phyloP scores from a whole-genome alignment of 306 rosid genomes.

The Elaeagnus macrophylla region DNA sequence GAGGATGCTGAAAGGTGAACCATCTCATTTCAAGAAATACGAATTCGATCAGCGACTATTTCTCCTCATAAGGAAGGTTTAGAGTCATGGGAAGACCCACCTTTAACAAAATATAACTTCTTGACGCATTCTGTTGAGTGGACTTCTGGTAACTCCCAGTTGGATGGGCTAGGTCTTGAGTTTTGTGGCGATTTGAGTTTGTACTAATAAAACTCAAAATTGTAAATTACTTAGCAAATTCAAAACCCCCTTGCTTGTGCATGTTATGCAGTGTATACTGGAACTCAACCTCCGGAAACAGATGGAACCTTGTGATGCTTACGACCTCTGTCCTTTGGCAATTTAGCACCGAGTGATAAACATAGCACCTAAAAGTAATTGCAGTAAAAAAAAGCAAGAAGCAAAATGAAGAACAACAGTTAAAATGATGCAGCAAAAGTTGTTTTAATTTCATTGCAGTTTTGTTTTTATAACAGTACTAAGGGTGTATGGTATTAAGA shows the following conservation, averaged over 20 bases:
- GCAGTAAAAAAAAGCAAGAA: too few species aligned
- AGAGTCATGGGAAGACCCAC: neutral
- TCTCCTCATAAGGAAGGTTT: slow-evolving; percentile 61
- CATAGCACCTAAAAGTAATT: too few species aligned
- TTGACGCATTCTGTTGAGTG: neutral
- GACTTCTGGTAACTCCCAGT: neutral
- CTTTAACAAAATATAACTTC: neutral
- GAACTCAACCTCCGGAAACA: too few species aligned
- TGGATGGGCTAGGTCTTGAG: neutral
- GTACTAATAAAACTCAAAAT: neutral
- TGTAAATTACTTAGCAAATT: neutral
- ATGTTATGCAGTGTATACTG: too few species aligned
- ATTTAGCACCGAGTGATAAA: neutral
- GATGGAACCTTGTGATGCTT: too few species aligned
- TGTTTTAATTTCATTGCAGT: too few species aligned
- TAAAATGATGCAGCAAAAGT: too few species aligned
- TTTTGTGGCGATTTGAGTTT: neutral
- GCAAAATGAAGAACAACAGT: too few species aligned
- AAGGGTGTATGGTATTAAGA: too few species aligned
- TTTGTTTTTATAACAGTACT: too few species aligned
- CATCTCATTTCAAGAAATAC: slow-evolving; percentile 72
- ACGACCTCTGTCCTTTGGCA: neutral
- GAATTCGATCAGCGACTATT: slow-evolving; percentile 82
- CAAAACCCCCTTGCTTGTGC: too few species aligned
- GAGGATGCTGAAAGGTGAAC: slow-evolving; percentile 86